Evolutionary conservation across 2,329 filamentous ascomycete species (phyloP), one percentile per base, ranked within the genome.

Genomic region (Penicillium hordei): DNA sequence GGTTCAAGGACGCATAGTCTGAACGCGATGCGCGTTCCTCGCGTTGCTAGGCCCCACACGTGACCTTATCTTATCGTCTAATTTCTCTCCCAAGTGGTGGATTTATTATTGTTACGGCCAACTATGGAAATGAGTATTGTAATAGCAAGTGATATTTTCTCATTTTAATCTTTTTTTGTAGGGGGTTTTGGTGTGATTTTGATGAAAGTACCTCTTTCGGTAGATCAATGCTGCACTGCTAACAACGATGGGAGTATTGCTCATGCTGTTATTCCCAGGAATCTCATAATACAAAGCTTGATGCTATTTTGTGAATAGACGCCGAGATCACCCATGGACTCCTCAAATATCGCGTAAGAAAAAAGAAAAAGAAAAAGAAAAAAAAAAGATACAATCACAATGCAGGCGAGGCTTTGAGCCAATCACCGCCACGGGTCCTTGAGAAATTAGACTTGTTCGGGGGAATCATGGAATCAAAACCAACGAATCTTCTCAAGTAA

Each of bases 21-120:
- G 42, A 55, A 67, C 62, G 62, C 64, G 64, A 64, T 62, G 61
- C 64, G 65, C 65, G 65, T 66, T 55, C 57, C 53, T 65, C 65
- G 65, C 64, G 65, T 67, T 66, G 62, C 58, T 45, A 38, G 52
- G 62, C 15, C 39, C 8, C 8, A 19, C 64, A 65, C 62, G 64
- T 65, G 64, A 60, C 3, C 25, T 60, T 62, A 64, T 63, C 62
- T 66, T 66, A 66, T 62, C 59, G 45, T 31, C 2, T 15, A 12
- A 12, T 34, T 48, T 36, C 9, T n/a, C 12, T 25, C 5, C n/a
- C 25, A 23, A 17, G 12, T 10, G 17, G 25, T 50, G 33, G 17
- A 5, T 49, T 36, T 36, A 25, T 38, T n/a, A 34, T 25, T 36
- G 10, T 15, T 17, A n/a, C 21, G 4, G 17, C 21, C 8, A 49